Percentiles rank a stretch among this genome's conserved stretches.
Conservation (phyloP, 371 early-diverging fungal genomes). For the Quaeritorhiza haematococci region DNA sequence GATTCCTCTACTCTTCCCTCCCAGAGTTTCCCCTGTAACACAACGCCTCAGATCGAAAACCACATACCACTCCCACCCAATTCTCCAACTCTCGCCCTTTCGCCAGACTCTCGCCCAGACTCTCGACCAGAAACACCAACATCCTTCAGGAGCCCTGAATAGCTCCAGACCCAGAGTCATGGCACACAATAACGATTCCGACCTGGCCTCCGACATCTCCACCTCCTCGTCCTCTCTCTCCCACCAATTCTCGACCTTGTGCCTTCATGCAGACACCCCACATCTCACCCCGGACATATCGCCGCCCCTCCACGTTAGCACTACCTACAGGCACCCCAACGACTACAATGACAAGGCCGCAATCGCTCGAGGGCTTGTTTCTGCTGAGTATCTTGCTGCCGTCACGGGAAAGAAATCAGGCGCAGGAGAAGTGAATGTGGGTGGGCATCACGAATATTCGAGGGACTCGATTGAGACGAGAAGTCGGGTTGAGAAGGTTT, state of each 20-base stretch:
- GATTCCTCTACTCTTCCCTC: too few species aligned
- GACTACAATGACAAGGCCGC: conserved; percentile 21
- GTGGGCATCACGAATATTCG: conserved; percentile 21
- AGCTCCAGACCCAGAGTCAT: too few species aligned
- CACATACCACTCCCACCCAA: too few species aligned
- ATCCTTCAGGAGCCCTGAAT: too few species aligned
- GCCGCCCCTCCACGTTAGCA: conserved; percentile 28
- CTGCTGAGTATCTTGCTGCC: neutral
- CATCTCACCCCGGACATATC: conserved; percentile 1
- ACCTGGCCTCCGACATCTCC: too few species aligned
- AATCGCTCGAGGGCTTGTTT: conserved; percentile 6
- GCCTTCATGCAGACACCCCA: neutral
- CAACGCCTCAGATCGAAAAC: too few species aligned
- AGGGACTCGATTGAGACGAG: conserved; percentile 20
- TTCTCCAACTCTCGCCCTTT: too few species aligned
- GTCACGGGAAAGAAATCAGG: neutral
- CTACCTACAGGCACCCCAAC: conserved; percentile 27
- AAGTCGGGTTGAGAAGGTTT: conserved; percentile 21
- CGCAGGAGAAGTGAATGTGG: neutral
- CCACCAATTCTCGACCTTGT: neutral
- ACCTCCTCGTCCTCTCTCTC: too few species aligned
- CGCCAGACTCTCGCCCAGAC: too few species aligned
- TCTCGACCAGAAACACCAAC: too few species aligned
- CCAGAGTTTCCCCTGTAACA: too few species aligned
- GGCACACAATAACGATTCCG: too few species aligned